Evolutionary conservation across 139 green algal genomes (phyloP).

Genomic region (Closterium sp.): DNA sequence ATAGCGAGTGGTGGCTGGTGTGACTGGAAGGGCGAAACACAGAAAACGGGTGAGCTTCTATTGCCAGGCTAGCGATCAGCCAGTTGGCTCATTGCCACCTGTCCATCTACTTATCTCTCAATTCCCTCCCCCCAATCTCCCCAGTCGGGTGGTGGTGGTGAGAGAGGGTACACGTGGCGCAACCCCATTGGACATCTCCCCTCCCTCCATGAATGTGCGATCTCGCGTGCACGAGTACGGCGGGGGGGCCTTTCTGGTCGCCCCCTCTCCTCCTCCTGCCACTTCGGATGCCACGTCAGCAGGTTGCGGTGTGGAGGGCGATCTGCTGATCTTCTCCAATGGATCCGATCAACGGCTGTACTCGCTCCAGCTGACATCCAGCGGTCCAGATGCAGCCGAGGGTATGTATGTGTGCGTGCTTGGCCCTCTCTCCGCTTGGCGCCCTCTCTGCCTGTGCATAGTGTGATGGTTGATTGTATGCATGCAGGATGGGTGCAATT

Average conservation of each 20-base stretch:
- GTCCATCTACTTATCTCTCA: too few species aligned
- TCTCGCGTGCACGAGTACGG: conserved; percentile 75
- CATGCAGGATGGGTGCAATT: background rate
- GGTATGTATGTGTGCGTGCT: background rate
- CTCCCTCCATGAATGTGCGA: conserved; percentile 67
- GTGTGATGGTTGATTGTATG: background rate
- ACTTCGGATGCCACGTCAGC: background rate
- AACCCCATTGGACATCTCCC: conserved; percentile 62
- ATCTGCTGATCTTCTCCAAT: conserved; percentile 68
- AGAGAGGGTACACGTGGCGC: conserved; percentile 27
- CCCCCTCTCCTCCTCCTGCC: background rate
- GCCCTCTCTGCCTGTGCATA: too few species aligned
- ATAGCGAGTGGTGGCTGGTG: too few species aligned
- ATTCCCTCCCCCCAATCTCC: background rate
- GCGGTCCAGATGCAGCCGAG: background rate
- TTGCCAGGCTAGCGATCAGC: too few species aligned
- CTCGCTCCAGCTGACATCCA: background rate
- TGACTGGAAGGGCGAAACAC: too few species aligned
- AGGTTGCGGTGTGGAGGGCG: background rate
- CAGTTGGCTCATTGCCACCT: too few species aligned
- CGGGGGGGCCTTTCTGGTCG: conserved; percentile 58
- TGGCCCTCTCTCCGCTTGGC: too few species aligned
- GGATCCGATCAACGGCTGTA: conserved; percentile 75
- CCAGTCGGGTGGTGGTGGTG: conserved; percentile 63
- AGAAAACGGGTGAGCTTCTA: too few species aligned